These are phyloP conservation scores for Thalassiosira hispida DNA, from an alignment of 352 stramenopile genomes.

Conservation along the genomic window DNA sequence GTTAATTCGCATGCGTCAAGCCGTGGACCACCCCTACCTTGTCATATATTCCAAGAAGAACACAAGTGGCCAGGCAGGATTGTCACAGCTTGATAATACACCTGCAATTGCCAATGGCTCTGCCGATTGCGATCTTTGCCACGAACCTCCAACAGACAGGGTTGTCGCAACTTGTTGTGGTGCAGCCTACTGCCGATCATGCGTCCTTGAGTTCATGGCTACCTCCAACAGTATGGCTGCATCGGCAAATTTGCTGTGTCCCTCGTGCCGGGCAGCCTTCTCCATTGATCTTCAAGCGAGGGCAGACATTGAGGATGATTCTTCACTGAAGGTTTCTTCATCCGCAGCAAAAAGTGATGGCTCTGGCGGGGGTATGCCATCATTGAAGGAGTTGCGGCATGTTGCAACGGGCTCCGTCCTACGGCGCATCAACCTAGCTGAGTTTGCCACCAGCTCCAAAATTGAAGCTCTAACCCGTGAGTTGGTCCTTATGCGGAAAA, in stretches of 20 bases:
- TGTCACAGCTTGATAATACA: neutral
- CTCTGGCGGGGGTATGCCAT: conserved; percentile 55
- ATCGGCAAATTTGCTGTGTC: conserved; percentile 59
- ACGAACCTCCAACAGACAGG: conserved; percentile 90
- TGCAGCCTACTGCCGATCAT: conserved; percentile 92
- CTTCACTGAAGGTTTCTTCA: conserved; percentile 38
- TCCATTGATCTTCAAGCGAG: conserved; percentile 78
- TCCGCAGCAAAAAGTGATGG: conserved; percentile 16
- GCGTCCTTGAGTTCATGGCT: conserved; percentile 81
- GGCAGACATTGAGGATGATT: conserved; percentile 70
- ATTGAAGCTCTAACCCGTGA: conserved; percentile 98
- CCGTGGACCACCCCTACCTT: conserved; percentile 98
- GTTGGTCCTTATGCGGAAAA: conserved; percentile 92
- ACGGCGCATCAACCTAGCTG: conserved; percentile 86
- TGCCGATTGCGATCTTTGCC: conserved; percentile 91
- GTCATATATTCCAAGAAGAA: conserved; percentile 87
- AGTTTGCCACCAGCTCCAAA: conserved; percentile 97
- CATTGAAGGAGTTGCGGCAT: conserved; percentile 78
- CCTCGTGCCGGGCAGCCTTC: conserved; percentile 75
- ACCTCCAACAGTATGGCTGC: conserved; percentile 45
- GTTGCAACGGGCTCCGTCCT: conserved; percentile 85
- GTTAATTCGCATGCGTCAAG: conserved; percentile 96
- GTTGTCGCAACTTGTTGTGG: conserved; percentile 89
- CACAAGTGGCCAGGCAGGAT: conserved; percentile 19
- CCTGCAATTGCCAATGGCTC: conserved; percentile 70